Evolutionary conservation across 805 yeast species (phyloP), one percentile per base, ranked within the genome.

Genomic region (Candida ficus): DNA sequence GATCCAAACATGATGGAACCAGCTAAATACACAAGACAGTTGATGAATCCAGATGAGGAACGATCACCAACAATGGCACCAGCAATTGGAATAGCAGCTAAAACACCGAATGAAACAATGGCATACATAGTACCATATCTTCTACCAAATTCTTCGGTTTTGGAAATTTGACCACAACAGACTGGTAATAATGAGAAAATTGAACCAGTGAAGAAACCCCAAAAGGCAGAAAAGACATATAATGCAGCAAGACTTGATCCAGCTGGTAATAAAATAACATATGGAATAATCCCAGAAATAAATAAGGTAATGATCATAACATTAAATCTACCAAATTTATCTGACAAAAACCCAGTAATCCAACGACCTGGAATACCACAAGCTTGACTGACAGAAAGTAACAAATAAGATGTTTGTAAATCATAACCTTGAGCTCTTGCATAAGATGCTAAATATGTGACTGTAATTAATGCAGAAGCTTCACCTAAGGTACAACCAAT

Each of bases 71-170:
- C 70, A 25, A 74, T 63, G 3, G 73, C 72, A 38, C 79, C 73
- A 1, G 77, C 70, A 18, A 71, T 61, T 10, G 80, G 80, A 21
- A 75, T 62, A 14, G 71, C 68, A 2, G 71, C 63, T 32, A 76
- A 56, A n/a, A 68, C 64, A 13, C 70, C 75, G 49, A 78, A 68
- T 1, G 83, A 70, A 13, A 76, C 81, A 49, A 77, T 62, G 31
- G 74, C 73, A 55, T 79, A 80, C 61, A 78, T 71, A 7, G 78
- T 72, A 3, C 80, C 75, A 48, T 74, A 75, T 17, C 76, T 65
- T 54, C 66, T 69, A 23, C 81, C 81, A 55, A 73, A 75, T 39
- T 64, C 70, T 37, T 73, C 72, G 10, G 72, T 68, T 39, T 69
- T 71, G 17, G 80, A 73, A 27, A 78, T 73, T 43, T 76, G 78